These are phyloP conservation scores for Candida takata DNA, from an alignment of 805 yeast species.

Conservation along the genomic window DNA sequence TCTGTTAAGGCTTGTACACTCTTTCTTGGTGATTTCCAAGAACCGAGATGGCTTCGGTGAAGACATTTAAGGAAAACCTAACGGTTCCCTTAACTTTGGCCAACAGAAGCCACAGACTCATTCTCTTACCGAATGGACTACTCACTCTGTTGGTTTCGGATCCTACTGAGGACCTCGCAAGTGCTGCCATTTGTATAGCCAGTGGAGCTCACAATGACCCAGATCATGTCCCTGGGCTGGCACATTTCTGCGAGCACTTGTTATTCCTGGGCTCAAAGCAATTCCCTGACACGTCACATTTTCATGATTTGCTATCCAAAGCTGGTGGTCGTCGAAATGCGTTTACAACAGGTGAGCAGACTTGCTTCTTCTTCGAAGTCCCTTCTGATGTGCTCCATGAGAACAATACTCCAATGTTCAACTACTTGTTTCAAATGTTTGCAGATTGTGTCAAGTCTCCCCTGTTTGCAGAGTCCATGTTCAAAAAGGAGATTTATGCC, in stretches of 20 bases:
- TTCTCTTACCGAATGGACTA: constrained; percentile 63
- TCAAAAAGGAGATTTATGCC: constrained; percentile 49
- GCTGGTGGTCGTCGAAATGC: constrained; percentile 62
- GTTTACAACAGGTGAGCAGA: constrained; percentile 58
- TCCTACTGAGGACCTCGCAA: constrained; percentile 52
- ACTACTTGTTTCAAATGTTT: constrained; percentile 40
- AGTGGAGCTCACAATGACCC: constrained; percentile 84
- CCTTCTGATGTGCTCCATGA: constrained; percentile 34
- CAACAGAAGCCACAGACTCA: constrained; percentile 35
- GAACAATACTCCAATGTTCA: constrained; percentile 31
- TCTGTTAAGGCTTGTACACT: too few species aligned
- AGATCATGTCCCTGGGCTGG: constrained; percentile 62
- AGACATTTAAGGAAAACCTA: constrained; percentile 8
- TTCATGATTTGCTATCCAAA: constrained; percentile 35
- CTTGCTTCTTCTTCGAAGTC: constrained; percentile 56
- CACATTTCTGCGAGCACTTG: constrained; percentile 86
- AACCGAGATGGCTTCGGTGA: too few species aligned
- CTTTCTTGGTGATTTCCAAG: too few species aligned
- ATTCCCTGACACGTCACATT: constrained; percentile 41
- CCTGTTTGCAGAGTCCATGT: constrained; percentile 33
- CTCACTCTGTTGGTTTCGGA: constrained; percentile 68
- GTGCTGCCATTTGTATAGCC: constrained; percentile 69
- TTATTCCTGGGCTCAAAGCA: constrained; percentile 48
- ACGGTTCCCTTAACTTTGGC: constrained; percentile 31
- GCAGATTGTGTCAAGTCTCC: constrained; percentile 47